Evolutionary conservation across 371 early-diverging fungal species (phyloP).

Genomic region (Fennellomyces sp.): DNA sequence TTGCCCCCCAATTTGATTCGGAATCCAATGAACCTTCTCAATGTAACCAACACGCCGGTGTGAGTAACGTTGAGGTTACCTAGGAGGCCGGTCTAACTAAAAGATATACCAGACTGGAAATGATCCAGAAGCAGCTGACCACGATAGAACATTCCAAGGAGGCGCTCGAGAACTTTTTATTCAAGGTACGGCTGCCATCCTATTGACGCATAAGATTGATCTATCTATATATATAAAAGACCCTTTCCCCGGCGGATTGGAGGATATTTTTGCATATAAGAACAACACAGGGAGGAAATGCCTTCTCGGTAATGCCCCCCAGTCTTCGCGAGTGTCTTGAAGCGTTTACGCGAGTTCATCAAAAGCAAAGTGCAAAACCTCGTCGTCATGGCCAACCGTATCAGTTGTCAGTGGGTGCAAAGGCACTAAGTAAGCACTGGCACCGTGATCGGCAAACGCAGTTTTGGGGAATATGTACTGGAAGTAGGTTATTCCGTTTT

Average conservation of each 20-base stretch:
- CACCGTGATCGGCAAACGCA: slow-evolving; percentile 34
- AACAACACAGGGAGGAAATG: slow-evolving; percentile 22
- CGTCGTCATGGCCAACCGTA: slow-evolving; percentile 13
- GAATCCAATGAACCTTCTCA: slow-evolving; percentile 10
- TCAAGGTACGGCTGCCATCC: neutral
- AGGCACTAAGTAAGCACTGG: slow-evolving; percentile 46
- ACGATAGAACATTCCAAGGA: neutral
- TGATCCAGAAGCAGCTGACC: neutral
- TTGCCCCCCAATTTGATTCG: neutral
- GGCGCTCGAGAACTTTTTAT: neutral
- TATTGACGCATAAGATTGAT: neutral
- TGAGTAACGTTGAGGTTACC: neutral
- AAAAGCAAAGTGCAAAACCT: slow-evolving; percentile 11
- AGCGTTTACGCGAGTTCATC: slow-evolving; percentile 17
- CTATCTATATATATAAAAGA: too few species aligned
- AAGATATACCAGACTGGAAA: neutral
- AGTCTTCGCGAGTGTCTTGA: slow-evolving; percentile 23
- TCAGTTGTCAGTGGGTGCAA: slow-evolving; percentile 40
- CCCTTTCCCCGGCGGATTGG: slow-evolving; percentile 20
- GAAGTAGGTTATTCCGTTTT: slow-evolving; percentile 26
- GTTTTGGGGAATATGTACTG: slow-evolving; percentile 42
- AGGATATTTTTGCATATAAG: slow-evolving; percentile 21
- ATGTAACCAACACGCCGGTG: slow-evolving; percentile 1
- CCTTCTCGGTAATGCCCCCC: slow-evolving; percentile 22
- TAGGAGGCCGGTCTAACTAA: neutral